Evolutionary conservation across 2,329 filamentous ascomycete genomes (phyloP).

Genomic region (Colletotrichum tabaci): DNA sequence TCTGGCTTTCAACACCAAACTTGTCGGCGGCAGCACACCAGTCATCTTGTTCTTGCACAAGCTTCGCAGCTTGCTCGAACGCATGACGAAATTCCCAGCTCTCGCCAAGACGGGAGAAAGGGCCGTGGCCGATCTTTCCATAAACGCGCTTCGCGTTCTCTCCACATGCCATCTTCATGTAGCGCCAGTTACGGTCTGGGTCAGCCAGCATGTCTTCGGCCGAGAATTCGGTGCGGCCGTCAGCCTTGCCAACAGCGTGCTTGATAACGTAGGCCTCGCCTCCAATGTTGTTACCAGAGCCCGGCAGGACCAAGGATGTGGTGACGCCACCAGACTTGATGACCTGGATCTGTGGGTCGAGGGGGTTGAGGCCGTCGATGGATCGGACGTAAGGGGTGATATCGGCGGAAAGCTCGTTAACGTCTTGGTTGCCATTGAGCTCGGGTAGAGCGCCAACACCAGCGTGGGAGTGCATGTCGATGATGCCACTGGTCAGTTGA

Average conservation of each 20-base stretch:
- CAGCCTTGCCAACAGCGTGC: conserved; percentile 72
- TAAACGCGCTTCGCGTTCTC: conserved; percentile 78
- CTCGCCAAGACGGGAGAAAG: conserved; percentile 76
- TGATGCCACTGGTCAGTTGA: conserved; percentile 75
- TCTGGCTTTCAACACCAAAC: conserved; percentile 65
- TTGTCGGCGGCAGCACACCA: conserved; percentile 74
- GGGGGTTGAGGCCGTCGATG: conserved; percentile 75
- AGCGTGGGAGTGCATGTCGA: conserved; percentile 81
- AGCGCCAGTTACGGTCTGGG: conserved; percentile 75
- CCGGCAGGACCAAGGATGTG: conserved; percentile 76
- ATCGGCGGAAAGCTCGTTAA: conserved; percentile 75
- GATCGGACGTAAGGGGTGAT: conserved; percentile 79
- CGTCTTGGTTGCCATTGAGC: conserved; percentile 69
- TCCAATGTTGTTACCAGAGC: conserved; percentile 81
- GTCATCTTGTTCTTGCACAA: conserved; percentile 75
- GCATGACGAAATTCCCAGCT: conserved; percentile 79
- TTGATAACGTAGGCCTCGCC: conserved; percentile 80
- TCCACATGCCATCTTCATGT: conserved; percentile 84
- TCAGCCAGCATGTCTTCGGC: conserved; percentile 76
- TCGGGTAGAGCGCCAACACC: conserved; percentile 72
- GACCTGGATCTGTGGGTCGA: conserved; percentile 75
- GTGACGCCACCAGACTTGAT: conserved; percentile 84
- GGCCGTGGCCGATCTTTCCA: conserved; percentile 68
- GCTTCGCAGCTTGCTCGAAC: conserved; percentile 72
- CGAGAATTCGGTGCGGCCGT: conserved; percentile 75